Evolutionary conservation across 2,329 filamentous ascomycete genomes (phyloP), one percentile per base, ranked within the genome.

Genomic region (Exophiala oligosperma): DNA sequence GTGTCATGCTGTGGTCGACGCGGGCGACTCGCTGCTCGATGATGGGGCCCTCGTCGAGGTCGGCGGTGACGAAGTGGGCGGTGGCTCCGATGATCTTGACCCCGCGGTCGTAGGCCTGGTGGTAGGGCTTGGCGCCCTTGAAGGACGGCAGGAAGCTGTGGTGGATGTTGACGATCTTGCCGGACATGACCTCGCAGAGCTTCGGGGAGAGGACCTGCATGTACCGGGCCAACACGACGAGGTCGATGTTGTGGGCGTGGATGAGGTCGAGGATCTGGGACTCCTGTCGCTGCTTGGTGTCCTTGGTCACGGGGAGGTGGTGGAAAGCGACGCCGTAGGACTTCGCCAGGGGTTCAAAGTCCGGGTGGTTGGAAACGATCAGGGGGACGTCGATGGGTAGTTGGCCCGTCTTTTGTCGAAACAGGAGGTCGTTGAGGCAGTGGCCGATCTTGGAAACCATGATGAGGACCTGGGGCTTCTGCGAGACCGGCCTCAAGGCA

Each of bases 361-460:
- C 90, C 3, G 86, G 78, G 74, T 94, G 90, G 77, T 94, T 94
- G 58, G 89, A 92, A 43, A 94, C 86, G 69, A 94, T 89, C 65
- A 92, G 73, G 3, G 89, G 88, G 52, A 92, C 80, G 24, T 92
- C 88, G 66, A 93, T 87, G 68, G 81, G 82, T 54, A 94, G 79
- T 75, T 92, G 89, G 47, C 84, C 84, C 17, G 86, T 87, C 73
- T 87, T 87, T 69, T 88, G 83, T 56, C 90, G 86, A 84, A 91
- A 94, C 38, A 94, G 82, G 49, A 94, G 78, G 74, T 93, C 89
- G 74, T 92, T 92, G 54, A 93, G 79, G 73, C 90, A 93, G 79
- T 93, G 90, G 7, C 90, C 90, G 68, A 91, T 92, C 78, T 92
- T 92, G 69, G 89, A 92, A 29, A 93, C 90, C 90, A 94, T 93